Base-by-base conservation (phyloP, 257 asterid species). In the Striga asiatica region DNA sequence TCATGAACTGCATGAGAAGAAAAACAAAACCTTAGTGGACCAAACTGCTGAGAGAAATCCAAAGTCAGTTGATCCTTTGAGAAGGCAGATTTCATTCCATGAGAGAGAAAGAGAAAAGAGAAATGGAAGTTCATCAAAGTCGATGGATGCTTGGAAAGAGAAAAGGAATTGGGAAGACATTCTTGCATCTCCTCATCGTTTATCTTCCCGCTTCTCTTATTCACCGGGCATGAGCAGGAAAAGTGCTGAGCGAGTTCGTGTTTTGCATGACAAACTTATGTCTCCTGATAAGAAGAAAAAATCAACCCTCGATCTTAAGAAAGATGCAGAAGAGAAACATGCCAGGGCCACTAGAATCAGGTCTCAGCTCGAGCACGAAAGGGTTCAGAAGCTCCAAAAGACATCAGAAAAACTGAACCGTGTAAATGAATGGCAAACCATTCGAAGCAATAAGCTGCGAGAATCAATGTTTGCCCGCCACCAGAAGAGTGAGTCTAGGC, bases 141-240 rank as follows among this genome's bases (percentile, higher is more conserved):
- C 89, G 35, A 73, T 92, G 94, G 95, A 87, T 82, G 98, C 97
- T 46, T 92, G 98, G 98, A 92, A 84, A 79, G 98, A 87, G 80
- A 92, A 84, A 80, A 81, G 98, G 68, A 88, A 88, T 68, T 92
- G 98, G 98, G 94, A 92, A 73, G 95, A 82, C 61, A 74, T 92
- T 74, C 98, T 92, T 74, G 77, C 92, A 59, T 65, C 94, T 47
- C 89, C 96, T 8, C 76, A 73, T 60, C 81, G 92, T 61, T 83
- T 70, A 67, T 85, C 96, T 64, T 82, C 95, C 41, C 95, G 96
- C 50, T 87, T 84, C 74, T 92, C 93, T 7, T 78, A 84, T 72
- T 92, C 98, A 48, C 96, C 98, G 12, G 88, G 98, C 60, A 64
- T 87, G 72, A 75, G 72, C 72, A 72, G 98, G 81, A 92, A 67